phyloP scores from a whole-genome alignment of 768 basidiomycete genomes.

The Suillus placidus region DNA sequence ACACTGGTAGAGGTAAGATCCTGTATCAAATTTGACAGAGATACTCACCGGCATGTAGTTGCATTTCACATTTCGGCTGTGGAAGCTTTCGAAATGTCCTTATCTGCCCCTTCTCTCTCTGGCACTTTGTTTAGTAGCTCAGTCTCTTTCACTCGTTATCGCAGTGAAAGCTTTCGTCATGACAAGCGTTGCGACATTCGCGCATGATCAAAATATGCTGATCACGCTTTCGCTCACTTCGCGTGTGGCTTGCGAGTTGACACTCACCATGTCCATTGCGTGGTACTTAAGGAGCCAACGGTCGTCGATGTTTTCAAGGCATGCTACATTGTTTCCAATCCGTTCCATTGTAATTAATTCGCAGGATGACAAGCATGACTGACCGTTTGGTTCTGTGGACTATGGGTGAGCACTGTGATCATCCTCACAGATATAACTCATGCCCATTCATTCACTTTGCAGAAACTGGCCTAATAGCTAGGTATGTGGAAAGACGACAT shows the following conservation, averaged over 20 bases:
- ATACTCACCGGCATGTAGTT: background rate
- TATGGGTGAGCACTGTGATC: conserved; percentile 2
- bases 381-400: conserved; percentile 5
- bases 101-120: background rate
- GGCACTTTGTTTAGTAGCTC: background rate
- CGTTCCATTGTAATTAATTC: background rate
- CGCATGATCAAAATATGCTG: background rate
- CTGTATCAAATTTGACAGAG: background rate
- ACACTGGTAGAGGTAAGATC: background rate
- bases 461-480: conserved; percentile 5
- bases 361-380: background rate
- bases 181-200: background rate
- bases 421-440: background rate
- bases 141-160: background rate
- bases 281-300: conserved; percentile 1
- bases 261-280: background rate
- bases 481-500: background rate
- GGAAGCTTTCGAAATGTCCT: background rate
- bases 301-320: background rate
- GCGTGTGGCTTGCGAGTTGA: conserved; percentile 1
- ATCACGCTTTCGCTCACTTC: background rate
- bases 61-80: conserved; percentile 1
- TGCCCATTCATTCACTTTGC: background rate
- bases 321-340: background rate
- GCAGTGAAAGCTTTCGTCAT: background rate